phyloP scores from a whole-genome alignment of 2,329 filamentous ascomycete genomes.

The Sporothrix brunneoviolacea region DNA sequence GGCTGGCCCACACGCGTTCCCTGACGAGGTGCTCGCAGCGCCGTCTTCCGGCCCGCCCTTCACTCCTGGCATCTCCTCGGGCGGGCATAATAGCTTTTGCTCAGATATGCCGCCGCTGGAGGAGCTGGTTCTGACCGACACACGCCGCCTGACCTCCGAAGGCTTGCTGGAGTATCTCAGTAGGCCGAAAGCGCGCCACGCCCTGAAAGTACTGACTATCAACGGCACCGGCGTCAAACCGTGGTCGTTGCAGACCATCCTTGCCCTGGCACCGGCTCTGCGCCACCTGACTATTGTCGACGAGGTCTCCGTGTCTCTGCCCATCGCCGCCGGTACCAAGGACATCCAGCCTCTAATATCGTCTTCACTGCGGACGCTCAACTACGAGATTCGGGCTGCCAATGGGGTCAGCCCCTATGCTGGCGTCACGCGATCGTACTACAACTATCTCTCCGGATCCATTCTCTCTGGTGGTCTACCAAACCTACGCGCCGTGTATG shows the following conservation, averaged over 20 bases:
- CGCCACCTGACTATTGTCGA: slow-evolving; percentile 50
- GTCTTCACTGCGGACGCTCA: slow-evolving; percentile 60
- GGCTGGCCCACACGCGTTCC: slow-evolving; percentile 44
- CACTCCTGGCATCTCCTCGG: too few species aligned
- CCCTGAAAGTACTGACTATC: slow-evolving; percentile 63
- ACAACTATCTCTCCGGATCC: slow-evolving; percentile 78
- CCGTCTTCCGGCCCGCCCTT: background rate
- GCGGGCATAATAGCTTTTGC: slow-evolving; percentile 34
- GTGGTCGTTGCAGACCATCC: slow-evolving; percentile 52
- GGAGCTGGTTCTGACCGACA: slow-evolving; percentile 65
- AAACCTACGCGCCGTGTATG: slow-evolving; percentile 69
- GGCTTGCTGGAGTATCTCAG: slow-evolving; percentile 66
- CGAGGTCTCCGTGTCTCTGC: slow-evolving; percentile 44
- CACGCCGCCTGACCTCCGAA: slow-evolving; percentile 61
- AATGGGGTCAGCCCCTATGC: slow-evolving; percentile 49
- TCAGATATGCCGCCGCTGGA: slow-evolving; percentile 69
- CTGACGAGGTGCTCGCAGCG: slow-evolving; percentile 67
- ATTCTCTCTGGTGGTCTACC: slow-evolving; percentile 71
- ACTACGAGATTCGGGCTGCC: slow-evolving; percentile 72
- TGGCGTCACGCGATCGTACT: slow-evolving; percentile 58
- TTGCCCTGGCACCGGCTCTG: slow-evolving; percentile 52
- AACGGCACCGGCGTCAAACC: slow-evolving; percentile 64
- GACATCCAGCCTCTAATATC: slow-evolving; percentile 60
- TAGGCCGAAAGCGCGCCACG: slow-evolving; percentile 49
- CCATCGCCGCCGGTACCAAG: slow-evolving; percentile 35